Conservation (phyloP, 2,329 filamentous ascomycete species). For the Pseudogymnoascus sp. region DNA sequence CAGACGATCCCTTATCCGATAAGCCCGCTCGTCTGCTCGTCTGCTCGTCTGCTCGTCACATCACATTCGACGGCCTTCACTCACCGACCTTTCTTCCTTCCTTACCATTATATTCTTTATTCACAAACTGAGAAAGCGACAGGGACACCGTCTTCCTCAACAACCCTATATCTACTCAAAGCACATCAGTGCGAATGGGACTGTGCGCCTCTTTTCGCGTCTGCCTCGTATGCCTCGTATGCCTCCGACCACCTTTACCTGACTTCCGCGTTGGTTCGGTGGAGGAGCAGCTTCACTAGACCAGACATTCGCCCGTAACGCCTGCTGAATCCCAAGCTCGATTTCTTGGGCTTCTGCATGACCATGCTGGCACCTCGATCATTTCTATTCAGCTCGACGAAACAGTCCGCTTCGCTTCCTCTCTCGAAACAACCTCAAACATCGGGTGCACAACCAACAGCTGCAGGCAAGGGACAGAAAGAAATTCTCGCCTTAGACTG, state of each 20-base stretch:
- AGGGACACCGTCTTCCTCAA: neutral
- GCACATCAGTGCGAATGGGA: neutral
- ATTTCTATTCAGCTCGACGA: conserved; percentile 19
- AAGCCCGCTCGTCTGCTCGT: neutral
- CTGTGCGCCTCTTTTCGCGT: neutral
- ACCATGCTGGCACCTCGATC: conserved; percentile 23
- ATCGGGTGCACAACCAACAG: neutral
- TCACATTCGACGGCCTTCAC: neutral
- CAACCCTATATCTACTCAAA: neutral
- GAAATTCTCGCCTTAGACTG: neutral
- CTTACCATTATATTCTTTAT: neutral
- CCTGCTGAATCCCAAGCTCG: neutral
- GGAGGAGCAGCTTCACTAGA: conserved; percentile 4
- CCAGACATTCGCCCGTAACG: neutral
- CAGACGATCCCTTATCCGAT: neutral
- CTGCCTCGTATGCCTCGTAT: conserved; percentile 4
- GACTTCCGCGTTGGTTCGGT: neutral
- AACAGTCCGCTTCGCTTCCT: neutral
- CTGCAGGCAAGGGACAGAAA: neutral
- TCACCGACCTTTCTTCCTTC: neutral
- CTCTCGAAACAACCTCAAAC: neutral
- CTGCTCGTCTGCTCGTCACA: neutral
- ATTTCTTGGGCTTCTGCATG: neutral
- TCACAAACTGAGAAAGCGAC: neutral
- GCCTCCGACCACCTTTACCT: neutral